phyloP scores from a whole-genome alignment of 768 basidiomycete genomes.

The Hypsizygus marmoreus region DNA sequence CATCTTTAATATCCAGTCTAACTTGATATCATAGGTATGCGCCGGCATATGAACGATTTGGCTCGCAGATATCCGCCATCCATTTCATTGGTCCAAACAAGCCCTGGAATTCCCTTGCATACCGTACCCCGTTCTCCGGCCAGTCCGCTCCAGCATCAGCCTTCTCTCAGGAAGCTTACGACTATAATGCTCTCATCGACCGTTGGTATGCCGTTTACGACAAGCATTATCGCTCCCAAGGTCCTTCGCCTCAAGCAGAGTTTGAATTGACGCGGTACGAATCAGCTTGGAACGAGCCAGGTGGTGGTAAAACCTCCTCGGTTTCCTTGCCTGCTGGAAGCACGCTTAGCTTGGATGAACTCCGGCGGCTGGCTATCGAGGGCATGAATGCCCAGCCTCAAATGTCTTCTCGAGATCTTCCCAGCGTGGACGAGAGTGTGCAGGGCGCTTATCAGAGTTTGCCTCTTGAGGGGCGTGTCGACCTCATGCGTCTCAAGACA shows the following conservation, averaged over 20 bases:
- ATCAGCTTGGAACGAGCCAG: slow-evolving; percentile 71
- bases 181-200: slow-evolving; percentile 82
- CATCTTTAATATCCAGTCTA: too few species aligned
- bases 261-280: slow-evolving; percentile 71
- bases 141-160: slow-evolving; percentile 26
- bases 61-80: slow-evolving; percentile 80
- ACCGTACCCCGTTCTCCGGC: slow-evolving; percentile 58
- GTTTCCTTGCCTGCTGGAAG: slow-evolving; percentile 24
- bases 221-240: slow-evolving; percentile 72
- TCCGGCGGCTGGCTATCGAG: slow-evolving; percentile 62
- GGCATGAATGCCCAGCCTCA: slow-evolving; percentile 43
- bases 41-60: slow-evolving; percentile 94
- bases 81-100: slow-evolving; percentile 98
- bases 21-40: slow-evolving; percentile 68
- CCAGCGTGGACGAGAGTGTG: slow-evolving; percentile 26
- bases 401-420: slow-evolving; percentile 9
- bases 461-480: slow-evolving; percentile 87
- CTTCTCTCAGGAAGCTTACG: slow-evolving; percentile 54
- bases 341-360: slow-evolving; percentile 61
- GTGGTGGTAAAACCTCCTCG: slow-evolving; percentile 18
- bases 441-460: slow-evolving; percentile 79
- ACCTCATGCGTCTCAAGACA: slow-evolving; percentile 71
- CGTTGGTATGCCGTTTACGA: slow-evolving; percentile 94
- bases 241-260: slow-evolving; percentile 39
- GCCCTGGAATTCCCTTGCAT: slow-evolving; percentile 83